Evolutionary conservation across 768 basidiomycete genomes (phyloP), one percentile per base, ranked within the genome.

Genomic region (Mycena haematopus): DNA sequence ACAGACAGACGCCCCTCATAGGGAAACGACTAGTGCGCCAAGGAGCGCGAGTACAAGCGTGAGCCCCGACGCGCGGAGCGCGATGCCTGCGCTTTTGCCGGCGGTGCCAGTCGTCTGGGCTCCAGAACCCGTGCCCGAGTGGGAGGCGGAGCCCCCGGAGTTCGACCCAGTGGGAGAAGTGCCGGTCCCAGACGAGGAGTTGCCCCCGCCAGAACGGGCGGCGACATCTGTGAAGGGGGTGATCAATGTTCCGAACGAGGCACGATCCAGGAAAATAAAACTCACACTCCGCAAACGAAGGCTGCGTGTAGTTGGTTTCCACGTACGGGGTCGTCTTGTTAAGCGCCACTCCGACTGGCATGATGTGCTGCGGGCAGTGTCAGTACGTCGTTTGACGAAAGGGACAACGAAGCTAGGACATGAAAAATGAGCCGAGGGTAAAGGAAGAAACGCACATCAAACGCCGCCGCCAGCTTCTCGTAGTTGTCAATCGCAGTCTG

Each of bases 321-420:
- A 78, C 74, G 63, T 88, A 87, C 10, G 84, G 85, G 2, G 80
- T 77, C 1, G 81, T 79, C 46, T 76, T 75, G 69, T 88, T 88
- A 17, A 78, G 56, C 0, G 82, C 81, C 5, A 84, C 82, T 11
- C 78, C 81, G 42, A 88, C 72, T 19, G 86, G 86, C 9, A 86
- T 82, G 27, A 88, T 69, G 63, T 83, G 66, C 81, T 66, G 29
- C 7, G 27, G 24, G 19, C 8, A 29, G 29, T 17, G n/a, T 65
- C 14, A 60, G 42, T 25, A 19, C 4, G 2, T 2, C 5, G n/a
- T n/a, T n/a, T n/a, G n/a, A n/a, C n/a, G n/a, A n/a, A n/a, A n/a
- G n/a, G 17, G 7, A 22, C 40, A 15, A 21, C 6, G 13, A 24
- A 4, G 29, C 29, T 31, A 9, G 29, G 29, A 9, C 29, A 25